Evolutionary conservation across 306 rosid genomes (phyloP), one percentile per base, ranked within the genome.

Genomic region (Biancaea sappan): DNA sequence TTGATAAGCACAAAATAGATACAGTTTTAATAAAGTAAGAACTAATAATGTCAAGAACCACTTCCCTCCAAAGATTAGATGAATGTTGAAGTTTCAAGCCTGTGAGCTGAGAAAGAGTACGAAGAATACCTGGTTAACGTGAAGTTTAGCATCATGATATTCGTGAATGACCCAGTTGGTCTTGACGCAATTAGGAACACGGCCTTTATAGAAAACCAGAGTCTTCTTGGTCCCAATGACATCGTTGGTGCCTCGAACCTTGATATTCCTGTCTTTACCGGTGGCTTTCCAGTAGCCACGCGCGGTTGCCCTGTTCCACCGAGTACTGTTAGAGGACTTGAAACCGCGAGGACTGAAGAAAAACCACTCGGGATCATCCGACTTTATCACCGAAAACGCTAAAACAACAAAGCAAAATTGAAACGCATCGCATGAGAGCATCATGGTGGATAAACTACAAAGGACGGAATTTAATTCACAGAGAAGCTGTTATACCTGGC

Each of bases 251-350:
- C 56, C 80, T 4, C 26, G 50, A 0, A 2, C 64, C 80, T 13
- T 83, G 46, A 91, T 66, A 0, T 4, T 4, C 6, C 87, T 40
- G 2, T 82, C 89, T 3, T 6, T 38, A 1, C 97, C 91, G 1
- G 93, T 91, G 59, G 59, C 32, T 72, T 91, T 91, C 96, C 97
- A 93, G 60, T 0, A 91, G 3, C 98, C 98, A 6, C 0, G 0
- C 2, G 8, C 0, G 0, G 97, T 89, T 44, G 75, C 4, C 83
- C 97, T 73, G 38, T 83, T 84, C 1, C 12, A 0, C 22, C 86
- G 75, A 5, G 9, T 48, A 16, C 86, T 80, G 1, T 70, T 84
- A 5, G 62, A 2, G 54, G 77, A 56, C 82, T 81, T 91, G 53
- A 72, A 82, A 11, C 80, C 79, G 0, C 38, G 73, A 4, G 59